These are phyloP conservation scores for Dactylellina drechsleri DNA, from an alignment of 2,329 filamentous ascomycete species.

Conservation along the genomic window DNA sequence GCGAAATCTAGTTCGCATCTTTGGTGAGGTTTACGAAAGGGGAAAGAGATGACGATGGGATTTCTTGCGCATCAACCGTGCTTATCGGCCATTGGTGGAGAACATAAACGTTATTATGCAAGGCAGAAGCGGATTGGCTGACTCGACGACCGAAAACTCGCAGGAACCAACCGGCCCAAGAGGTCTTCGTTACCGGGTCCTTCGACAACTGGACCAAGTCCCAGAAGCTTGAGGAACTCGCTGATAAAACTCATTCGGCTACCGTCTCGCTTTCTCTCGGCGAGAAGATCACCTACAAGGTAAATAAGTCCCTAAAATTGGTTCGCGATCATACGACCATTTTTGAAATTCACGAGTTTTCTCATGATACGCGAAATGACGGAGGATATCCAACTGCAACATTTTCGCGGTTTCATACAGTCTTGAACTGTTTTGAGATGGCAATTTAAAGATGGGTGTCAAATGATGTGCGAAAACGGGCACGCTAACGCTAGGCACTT, in stretches of 20 bases:
- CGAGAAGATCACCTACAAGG: constrained; percentile 89
- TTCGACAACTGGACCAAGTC: constrained; percentile 95
- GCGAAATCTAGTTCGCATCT: neutral
- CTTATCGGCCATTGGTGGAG: neutral
- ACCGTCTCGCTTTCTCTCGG: constrained; percentile 73
- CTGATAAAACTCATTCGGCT: constrained; percentile 73
- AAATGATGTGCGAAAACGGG: constrained; percentile 3
- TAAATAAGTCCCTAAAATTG: constrained; percentile 62
- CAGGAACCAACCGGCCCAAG: constrained; percentile 83
- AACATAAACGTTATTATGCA: constrained; percentile 11
- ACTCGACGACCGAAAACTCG: constrained; percentile 11
- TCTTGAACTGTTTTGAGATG: neutral
- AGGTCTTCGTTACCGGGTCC: constrained; percentile 93
- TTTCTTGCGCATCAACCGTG: neutral
- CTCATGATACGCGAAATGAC: constrained; percentile 13
- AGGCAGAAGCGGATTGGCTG: constrained; percentile 16
- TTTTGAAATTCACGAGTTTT: neutral
- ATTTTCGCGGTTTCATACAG: neutral
- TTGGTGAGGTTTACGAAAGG: neutral
- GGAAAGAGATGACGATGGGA: neutral
- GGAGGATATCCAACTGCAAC: neutral
- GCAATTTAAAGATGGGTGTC: neutral
- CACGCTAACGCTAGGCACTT: constrained; percentile 27
- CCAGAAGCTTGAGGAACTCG: constrained; percentile 80
- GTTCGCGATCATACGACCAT: neutral